phyloP scores from a whole-genome alignment of 495 filamentous ascomycete species.

The Neurospora sp. region DNA sequence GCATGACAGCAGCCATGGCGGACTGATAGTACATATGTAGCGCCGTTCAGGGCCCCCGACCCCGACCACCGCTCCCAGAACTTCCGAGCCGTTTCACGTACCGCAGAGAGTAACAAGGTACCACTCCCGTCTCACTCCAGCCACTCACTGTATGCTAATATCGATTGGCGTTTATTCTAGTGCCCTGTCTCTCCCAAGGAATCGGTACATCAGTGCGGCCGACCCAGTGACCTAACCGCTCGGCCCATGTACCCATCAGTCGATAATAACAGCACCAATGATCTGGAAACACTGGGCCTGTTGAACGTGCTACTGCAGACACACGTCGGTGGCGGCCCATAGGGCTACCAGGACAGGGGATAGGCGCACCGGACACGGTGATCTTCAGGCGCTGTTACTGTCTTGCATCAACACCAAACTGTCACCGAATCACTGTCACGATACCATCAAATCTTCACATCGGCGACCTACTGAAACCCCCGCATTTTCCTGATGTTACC shows the following conservation, averaged over 20 bases:
- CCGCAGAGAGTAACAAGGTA: too few relatives aligned
- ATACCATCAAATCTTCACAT: background rate
- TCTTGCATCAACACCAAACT: background rate
- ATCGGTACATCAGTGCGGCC: background rate
- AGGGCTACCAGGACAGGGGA: background rate
- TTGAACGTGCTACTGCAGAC: background rate
- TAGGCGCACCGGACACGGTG: background rate
- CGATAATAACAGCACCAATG: background rate
- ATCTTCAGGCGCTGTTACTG: background rate
- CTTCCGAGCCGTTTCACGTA: too few relatives aligned
- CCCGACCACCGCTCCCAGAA: too few relatives aligned
- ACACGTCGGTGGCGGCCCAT: background rate
- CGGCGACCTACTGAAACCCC: background rate
- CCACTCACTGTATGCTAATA: background rate
- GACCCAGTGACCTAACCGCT: background rate
- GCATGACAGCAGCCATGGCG: background rate
- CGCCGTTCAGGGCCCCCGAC: too few relatives aligned
- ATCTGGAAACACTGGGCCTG: background rate
- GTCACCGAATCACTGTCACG: background rate
- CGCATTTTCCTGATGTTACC: background rate
- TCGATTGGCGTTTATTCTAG: background rate
- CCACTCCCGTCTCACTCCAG: background rate
- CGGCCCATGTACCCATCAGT: background rate
- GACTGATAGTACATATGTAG: background rate
- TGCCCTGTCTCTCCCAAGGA: background rate